A percentile compares a stretch with the other conserved stretches of the same genome.
Conservation (phyloP, 805 yeast genomes). For the Zygosaccharomyces rouxii region DNA sequence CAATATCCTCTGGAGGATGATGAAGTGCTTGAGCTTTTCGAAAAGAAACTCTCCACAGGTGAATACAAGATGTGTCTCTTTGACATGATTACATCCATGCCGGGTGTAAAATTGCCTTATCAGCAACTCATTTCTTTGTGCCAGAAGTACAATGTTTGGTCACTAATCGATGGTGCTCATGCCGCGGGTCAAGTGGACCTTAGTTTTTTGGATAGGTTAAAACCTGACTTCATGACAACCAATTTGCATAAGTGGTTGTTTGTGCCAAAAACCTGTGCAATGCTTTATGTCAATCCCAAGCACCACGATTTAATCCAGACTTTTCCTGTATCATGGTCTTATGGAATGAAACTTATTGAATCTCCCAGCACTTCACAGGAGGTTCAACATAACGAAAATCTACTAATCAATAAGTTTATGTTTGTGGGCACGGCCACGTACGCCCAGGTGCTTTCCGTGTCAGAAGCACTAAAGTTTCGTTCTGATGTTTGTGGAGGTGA, state of each 20-base stretch:
- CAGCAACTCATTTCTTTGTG: slow-evolving; percentile 45
- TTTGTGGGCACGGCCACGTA: slow-evolving; percentile 49
- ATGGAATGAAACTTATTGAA: background rate
- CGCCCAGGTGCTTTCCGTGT: slow-evolving; percentile 41
- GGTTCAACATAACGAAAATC: slow-evolving; percentile 19
- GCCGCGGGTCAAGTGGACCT: slow-evolving; percentile 51
- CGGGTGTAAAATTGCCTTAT: slow-evolving; percentile 58
- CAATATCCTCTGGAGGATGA: slow-evolving; percentile 44
- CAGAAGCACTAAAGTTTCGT: slow-evolving; percentile 52
- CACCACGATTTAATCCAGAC: slow-evolving; percentile 51
- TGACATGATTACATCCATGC: slow-evolving; percentile 60
- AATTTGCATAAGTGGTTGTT: slow-evolving; percentile 70
- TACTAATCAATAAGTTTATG: slow-evolving; percentile 44
- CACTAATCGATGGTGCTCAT: slow-evolving; percentile 73
- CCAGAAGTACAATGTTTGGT: slow-evolving; percentile 42
- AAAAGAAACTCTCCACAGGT: slow-evolving; percentile 26
- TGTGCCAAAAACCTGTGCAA: slow-evolving; percentile 54
- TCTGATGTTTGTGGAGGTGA: slow-evolving; percentile 52
- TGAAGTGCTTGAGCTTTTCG: slow-evolving; percentile 37
- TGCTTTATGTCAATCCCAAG: slow-evolving; percentile 51
- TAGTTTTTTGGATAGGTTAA: slow-evolving; percentile 36
- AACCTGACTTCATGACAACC: slow-evolving; percentile 58
- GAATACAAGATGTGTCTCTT: slow-evolving; percentile 44
- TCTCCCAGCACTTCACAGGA: slow-evolving; percentile 6
- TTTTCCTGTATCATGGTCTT: slow-evolving; percentile 51